Conservation (phyloP, 371 early-diverging fungal species). For the Apophysomyces sp. region DNA sequence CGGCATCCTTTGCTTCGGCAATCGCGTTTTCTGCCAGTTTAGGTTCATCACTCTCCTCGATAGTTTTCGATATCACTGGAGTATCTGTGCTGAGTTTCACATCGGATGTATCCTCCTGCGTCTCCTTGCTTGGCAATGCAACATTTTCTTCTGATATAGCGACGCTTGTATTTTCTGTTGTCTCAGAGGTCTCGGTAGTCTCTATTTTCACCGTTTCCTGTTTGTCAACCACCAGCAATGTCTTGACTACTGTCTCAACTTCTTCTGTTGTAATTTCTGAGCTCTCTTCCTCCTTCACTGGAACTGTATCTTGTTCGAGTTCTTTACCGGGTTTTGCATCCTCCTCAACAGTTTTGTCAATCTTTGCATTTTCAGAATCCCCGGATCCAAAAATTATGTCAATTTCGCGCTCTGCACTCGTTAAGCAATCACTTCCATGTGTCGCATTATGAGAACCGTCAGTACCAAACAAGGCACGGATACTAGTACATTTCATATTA, state of each 20-base stretch:
- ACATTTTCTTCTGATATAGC: background rate
- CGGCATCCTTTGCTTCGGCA: no score
- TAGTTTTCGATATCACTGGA: background rate
- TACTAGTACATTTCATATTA: conserved; percentile 19
- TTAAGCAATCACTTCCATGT: conserved; percentile 72
- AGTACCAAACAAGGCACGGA: conserved; percentile 66
- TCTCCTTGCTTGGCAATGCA: background rate
- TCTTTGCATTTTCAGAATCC: background rate
- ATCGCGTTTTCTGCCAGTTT: no score
- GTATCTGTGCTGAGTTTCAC: no score
- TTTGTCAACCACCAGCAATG: no score
- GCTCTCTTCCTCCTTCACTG: no score
- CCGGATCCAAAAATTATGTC: conserved; percentile 51
- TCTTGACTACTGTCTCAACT: no score
- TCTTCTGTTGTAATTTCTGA: no score
- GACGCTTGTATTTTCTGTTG: no score
- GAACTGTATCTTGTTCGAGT: no score
- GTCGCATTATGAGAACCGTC: conserved; percentile 68
- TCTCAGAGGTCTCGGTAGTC: no score
- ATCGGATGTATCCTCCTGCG: background rate
- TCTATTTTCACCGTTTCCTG: no score
- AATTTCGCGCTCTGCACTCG: conserved; percentile 69
- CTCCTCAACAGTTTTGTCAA: background rate
- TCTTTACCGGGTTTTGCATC: background rate
- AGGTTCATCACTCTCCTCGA: no score